Conservation (phyloP, 1,284 basidiomycete genomes). For the Ganoderma sinense region DNA sequence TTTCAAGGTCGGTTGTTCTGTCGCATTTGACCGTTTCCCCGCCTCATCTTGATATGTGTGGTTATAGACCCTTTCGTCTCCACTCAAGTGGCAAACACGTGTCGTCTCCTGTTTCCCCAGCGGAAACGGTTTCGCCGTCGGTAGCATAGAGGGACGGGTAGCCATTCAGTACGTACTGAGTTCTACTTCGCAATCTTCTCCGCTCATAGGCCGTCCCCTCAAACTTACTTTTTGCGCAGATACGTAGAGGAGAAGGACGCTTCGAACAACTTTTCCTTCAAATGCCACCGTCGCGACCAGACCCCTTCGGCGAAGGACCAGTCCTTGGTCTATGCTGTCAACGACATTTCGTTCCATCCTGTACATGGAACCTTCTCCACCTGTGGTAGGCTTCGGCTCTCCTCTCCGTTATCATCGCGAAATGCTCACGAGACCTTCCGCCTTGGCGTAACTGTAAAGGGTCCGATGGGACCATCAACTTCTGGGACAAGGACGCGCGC, state of each 20-base stretch:
- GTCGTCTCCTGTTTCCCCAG: constrained; percentile 88
- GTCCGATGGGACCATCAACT: constrained; percentile 83
- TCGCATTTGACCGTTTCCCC: background rate
- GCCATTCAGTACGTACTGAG: constrained; percentile 84
- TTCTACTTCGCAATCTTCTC: constrained; percentile 15
- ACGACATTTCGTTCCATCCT: constrained; percentile 92
- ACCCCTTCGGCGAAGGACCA: constrained; percentile 72
- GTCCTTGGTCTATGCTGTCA: constrained; percentile 89
- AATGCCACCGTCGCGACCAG: constrained; percentile 89
- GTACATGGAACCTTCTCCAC: constrained; percentile 95
- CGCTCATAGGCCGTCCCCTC: background rate
- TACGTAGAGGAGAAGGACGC: constrained; percentile 84
- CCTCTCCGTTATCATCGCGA: background rate
- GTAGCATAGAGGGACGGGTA: constrained; percentile 95
- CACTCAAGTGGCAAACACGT: constrained; percentile 95
- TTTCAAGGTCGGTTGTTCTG: constrained; percentile 63
- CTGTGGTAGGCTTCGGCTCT: constrained; percentile 66
- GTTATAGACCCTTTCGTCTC: constrained; percentile 76
- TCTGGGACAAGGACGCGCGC: constrained; percentile 92
- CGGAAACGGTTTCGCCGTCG: constrained; percentile 87
- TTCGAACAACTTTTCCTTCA: constrained; percentile 93
- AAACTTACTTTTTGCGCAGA: constrained; percentile 46
- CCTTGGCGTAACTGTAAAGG: constrained; percentile 47
- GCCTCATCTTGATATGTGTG: background rate
- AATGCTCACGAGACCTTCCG: background rate